A percentile compares a stretch with the other conserved stretches of the same genome.
Evolutionary conservation across 192 early-diverging fungal genomes (phyloP).

Genomic region (Tieghemiomyces parasiticus): DNA sequence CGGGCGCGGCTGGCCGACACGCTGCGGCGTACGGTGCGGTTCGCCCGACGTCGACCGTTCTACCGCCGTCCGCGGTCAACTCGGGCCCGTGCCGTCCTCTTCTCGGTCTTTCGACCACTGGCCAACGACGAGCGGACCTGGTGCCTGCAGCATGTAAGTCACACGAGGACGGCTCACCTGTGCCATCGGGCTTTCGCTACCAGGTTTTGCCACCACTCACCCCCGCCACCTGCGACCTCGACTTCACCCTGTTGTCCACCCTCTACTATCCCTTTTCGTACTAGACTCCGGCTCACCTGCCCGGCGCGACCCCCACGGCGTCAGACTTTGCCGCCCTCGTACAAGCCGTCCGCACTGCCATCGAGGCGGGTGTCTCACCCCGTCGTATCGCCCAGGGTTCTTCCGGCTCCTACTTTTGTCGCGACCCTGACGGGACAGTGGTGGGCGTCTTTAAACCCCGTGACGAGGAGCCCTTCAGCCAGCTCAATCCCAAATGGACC

Average conservation of each 20-base stretch:
- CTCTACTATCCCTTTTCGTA: neutral
- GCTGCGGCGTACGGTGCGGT: neutral
- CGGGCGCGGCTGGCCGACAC: conserved; percentile 2
- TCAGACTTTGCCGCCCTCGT: neutral
- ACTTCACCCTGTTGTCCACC: neutral
- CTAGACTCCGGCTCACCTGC: neutral
- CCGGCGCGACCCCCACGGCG: neutral
- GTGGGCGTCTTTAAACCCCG: conserved; percentile 86
- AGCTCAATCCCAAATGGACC: conserved; percentile 70
- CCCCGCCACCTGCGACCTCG: neutral
- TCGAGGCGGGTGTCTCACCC: neutral
- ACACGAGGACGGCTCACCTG: neutral
- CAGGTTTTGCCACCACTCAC: neutral
- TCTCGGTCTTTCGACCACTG: neutral
- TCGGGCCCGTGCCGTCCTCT: neutral
- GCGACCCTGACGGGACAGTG: conserved; percentile 50
- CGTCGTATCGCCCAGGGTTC: conserved; percentile 55
- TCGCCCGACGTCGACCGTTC: neutral
- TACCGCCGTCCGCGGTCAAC: no score
- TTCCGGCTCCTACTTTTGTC: conserved; percentile 84
- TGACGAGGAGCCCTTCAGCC: conserved; percentile 55
- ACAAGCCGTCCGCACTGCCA: neutral
- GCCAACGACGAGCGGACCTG: neutral
- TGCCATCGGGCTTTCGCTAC: neutral
- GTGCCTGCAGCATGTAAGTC: neutral